phyloP scores from a whole-genome alignment of 2,329 filamentous ascomycete species.

The Arthrinium phaeospermum region DNA sequence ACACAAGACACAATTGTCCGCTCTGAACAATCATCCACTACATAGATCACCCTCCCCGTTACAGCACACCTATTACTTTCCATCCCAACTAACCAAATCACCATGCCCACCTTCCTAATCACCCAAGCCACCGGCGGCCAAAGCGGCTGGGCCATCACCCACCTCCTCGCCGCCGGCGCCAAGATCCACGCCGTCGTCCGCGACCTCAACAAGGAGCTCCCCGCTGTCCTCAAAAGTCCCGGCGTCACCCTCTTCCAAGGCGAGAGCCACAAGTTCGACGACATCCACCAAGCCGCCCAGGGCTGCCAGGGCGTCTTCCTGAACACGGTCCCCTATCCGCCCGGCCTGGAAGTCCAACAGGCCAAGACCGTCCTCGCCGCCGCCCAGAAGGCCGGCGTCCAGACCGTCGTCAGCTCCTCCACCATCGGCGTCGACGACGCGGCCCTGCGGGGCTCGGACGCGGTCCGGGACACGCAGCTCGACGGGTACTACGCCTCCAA shows the following conservation, averaged over 20 bases:
- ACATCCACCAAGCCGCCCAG: constrained; percentile 38
- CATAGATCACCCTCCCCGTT: neutral
- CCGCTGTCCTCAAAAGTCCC: constrained; percentile 31
- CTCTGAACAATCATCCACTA: neutral
- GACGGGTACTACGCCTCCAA: constrained; percentile 45
- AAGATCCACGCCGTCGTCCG: constrained; percentile 45
- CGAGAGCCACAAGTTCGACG: constrained; percentile 40
- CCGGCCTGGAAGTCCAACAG: constrained; percentile 35
- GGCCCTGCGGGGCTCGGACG: constrained; percentile 33
- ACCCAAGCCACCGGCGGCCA: constrained; percentile 44
- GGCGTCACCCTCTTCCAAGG: constrained; percentile 43
- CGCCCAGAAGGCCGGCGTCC: constrained; percentile 39
- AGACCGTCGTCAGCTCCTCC: constrained; percentile 36
- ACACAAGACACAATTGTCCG: neutral
- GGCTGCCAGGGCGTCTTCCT: constrained; percentile 40
- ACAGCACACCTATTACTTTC: neutral
- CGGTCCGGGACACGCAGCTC: constrained; percentile 26
- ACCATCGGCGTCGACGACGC: constrained; percentile 29
- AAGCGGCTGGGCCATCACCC: constrained; percentile 36
- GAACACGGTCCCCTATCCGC: constrained; percentile 30
- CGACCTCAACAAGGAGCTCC: constrained; percentile 37
- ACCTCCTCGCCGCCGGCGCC: constrained; percentile 41
- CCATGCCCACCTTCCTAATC: constrained; percentile 42
- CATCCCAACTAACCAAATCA: neutral
- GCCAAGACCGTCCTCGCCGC: constrained; percentile 40